Percentiles rank a stretch among this genome's conserved stretches.
These are phyloP conservation scores for Phytophthora melonis DNA, from an alignment of 352 stramenopile genomes.

Conservation along the genomic window DNA sequence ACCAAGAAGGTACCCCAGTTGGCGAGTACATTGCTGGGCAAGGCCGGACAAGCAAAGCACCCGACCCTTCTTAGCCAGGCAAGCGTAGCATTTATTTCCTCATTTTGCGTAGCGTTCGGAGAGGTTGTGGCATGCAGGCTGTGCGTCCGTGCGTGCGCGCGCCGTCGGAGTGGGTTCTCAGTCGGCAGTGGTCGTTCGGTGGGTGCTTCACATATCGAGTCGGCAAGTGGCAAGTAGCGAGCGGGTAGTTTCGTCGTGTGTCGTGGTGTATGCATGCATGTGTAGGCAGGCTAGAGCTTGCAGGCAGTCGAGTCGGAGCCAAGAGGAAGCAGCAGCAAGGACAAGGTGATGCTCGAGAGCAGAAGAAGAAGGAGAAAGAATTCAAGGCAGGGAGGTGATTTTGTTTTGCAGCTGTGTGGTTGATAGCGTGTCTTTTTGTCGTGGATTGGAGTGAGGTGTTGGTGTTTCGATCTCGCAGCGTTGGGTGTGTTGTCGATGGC, in stretches of 20 bases:
- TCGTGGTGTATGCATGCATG: not conserved
- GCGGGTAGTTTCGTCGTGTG: conserved; percentile 6
- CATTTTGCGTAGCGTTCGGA: conserved; percentile 14
- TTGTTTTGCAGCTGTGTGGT: conserved; percentile 1
- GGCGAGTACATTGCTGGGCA: too few species aligned
- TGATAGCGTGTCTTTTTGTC: not conserved
- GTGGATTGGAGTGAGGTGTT: not conserved
- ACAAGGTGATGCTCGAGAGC: not conserved
- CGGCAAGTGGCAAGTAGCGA: not conserved
- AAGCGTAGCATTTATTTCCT: conserved; percentile 8
- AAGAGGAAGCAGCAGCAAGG: not conserved
- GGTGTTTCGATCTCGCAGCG: not conserved
- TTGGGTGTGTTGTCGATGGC: not conserved
- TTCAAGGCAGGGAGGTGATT: not conserved
- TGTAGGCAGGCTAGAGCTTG: conserved; percentile 4
- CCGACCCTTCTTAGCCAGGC: not conserved
- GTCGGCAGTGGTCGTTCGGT: not conserved
- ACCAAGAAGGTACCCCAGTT: too few species aligned
- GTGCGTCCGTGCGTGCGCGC: not conserved
- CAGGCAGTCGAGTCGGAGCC: not conserved
- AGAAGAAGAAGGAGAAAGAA: not conserved
- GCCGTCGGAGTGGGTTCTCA: not conserved
- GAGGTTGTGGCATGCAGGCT: conserved; percentile 37
- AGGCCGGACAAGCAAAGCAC: not conserved
- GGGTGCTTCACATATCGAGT: not conserved